Evolutionary conservation across 257 asterid species (phyloP).

Genomic region (Plantago ovata): DNA sequence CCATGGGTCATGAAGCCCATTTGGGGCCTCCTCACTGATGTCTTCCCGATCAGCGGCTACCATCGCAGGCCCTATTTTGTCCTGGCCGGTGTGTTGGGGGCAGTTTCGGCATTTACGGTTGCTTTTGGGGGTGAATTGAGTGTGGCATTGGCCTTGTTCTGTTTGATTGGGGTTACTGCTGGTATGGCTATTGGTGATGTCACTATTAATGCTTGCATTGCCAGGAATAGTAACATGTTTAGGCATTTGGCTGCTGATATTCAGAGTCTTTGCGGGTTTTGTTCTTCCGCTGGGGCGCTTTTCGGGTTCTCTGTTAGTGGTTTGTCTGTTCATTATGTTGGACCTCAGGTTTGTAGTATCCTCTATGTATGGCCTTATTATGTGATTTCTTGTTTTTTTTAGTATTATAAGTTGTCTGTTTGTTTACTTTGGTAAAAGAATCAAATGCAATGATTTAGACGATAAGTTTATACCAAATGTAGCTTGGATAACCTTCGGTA

Average conservation of each 20-base stretch:
- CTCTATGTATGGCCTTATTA: too few species aligned
- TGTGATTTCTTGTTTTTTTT: too few species aligned
- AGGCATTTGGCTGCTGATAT: conserved; percentile 59
- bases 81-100: conserved; percentile 39
- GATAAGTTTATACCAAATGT: too few species aligned
- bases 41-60: conserved; percentile 50
- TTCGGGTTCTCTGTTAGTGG: conserved; percentile 66
- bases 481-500: too few species aligned
- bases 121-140: conserved; percentile 32
- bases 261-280: conserved; percentile 59
- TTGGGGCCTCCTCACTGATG: conserved; percentile 59
- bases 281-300: conserved; percentile 55
- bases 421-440: too few species aligned
- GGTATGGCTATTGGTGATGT: conserved; percentile 67
- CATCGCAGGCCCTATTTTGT: conserved; percentile 53
- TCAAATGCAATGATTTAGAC: too few species aligned
- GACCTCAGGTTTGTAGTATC: conserved; percentile 45
- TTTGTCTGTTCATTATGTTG: conserved; percentile 51
- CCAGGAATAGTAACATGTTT: conserved; percentile 49
- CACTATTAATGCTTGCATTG: conserved; percentile 65
- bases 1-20: conserved; percentile 78
- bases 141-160: conserved; percentile 35
- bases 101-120: conserved; percentile 23
- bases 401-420: too few species aligned
- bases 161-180: conserved; percentile 40